Evolutionary conservation across 2,329 filamentous ascomycete species (phyloP).

Genomic region (Hyphodiscus sp.): DNA sequence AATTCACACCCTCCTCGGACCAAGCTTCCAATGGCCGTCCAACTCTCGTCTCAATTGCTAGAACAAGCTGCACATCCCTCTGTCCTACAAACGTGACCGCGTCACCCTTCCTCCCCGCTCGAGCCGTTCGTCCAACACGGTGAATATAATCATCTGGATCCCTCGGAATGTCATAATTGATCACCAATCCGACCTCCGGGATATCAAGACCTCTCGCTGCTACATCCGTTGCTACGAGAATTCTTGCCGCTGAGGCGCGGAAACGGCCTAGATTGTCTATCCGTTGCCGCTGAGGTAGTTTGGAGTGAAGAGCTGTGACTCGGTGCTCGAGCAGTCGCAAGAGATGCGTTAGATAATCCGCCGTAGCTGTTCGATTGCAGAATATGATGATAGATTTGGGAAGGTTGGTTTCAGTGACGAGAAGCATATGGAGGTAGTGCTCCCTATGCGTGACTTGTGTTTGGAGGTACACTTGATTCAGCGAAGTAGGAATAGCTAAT

Average conservation of each 20-base stretch:
- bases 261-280: constrained; percentile 86
- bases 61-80: constrained; percentile 83
- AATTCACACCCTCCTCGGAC: constrained; percentile 83
- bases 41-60: constrained; percentile 81
- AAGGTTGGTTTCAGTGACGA: constrained; percentile 70
- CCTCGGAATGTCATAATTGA: constrained; percentile 95
- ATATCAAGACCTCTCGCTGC: constrained; percentile 93
- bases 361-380: constrained; percentile 85
- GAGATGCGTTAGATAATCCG: constrained; percentile 82
- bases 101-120: constrained; percentile 79
- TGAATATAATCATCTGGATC: constrained; percentile 98
- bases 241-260: constrained; percentile 78
- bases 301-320: constrained; percentile 86
- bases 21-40: constrained; percentile 76
- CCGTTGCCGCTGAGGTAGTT: constrained; percentile 76
- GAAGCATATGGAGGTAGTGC: constrained; percentile 85
- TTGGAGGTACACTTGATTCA: constrained; percentile 80
- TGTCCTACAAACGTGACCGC: constrained; percentile 87
- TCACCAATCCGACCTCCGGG: constrained; percentile 78
- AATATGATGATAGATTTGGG: constrained; percentile 84
- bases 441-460: constrained; percentile 89
- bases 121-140: constrained; percentile 87
- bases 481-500: constrained; percentile 71
- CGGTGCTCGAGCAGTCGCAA: constrained; percentile 81
- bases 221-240: constrained; percentile 92